Percentiles rank a stretch among this genome's conserved stretches.
These are phyloP conservation scores for Acer negundo DNA, from an alignment of 345 rosid genomes.

Conservation along the genomic window DNA sequence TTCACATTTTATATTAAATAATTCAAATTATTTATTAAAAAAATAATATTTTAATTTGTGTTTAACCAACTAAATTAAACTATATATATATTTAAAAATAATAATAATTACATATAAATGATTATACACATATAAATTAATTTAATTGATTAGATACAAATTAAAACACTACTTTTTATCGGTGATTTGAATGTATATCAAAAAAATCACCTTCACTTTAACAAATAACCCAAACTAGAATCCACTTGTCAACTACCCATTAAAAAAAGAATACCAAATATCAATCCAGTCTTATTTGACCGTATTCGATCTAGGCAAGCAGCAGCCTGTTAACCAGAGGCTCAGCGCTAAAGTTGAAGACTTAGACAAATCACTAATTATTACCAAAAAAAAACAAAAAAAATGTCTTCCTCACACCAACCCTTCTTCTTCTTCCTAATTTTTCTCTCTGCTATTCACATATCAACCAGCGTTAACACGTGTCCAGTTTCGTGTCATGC, in stretches of 20 bases:
- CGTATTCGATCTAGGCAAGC: neutral
- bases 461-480: neutral
- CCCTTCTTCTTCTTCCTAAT: neutral
- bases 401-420: neutral
- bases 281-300: neutral
- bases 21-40: no score
- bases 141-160: no score
- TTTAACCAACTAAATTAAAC: no score
- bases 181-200: neutral
- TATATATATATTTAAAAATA: no score
- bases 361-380: neutral
- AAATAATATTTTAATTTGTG: no score
- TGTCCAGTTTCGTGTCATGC: constrained; percentile 21
- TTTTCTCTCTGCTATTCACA: constrained; percentile 4
- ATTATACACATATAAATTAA: no score
- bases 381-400: no score
- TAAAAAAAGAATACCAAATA: no score
- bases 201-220: neutral
- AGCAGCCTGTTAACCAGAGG: neutral
- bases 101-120: no score
- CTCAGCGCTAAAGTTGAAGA: neutral
- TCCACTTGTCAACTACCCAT: neutral
- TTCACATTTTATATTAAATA: neutral
- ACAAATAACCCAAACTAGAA: neutral
- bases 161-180: no score